Evolutionary conservation across 352 stramenopile species (phyloP).

Genomic region (Thalassiosira sp.): DNA sequence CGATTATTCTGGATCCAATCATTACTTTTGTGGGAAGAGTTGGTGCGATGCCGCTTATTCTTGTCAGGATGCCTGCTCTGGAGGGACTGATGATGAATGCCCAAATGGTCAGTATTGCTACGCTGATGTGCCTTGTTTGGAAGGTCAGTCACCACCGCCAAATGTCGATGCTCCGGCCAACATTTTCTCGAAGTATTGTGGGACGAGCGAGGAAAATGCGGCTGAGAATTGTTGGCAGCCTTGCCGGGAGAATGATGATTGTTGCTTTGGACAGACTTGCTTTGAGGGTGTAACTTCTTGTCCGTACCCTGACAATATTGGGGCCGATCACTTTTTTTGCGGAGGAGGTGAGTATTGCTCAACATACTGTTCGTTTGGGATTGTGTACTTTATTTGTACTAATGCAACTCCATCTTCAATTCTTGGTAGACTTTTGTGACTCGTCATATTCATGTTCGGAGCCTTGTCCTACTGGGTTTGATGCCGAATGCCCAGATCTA

Average conservation of each 20-base stretch:
- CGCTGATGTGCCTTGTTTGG: conserved; percentile 33
- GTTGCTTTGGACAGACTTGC: conserved; percentile 30
- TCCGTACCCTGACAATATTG: conserved; percentile 12
- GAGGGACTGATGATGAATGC: conserved; percentile 32
- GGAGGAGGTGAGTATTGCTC: conserved; percentile 21
- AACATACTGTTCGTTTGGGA: neutral
- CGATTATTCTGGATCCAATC: conserved; percentile 35
- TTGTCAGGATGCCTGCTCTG: conserved; percentile 23
- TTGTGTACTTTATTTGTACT: neutral
- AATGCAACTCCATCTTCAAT: too few species aligned
- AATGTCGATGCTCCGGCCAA: conserved; percentile 5
- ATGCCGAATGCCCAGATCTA: conserved; percentile 29
- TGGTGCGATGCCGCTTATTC: conserved; percentile 47
- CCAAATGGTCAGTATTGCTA: conserved; percentile 31
- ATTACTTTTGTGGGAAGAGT: conserved; percentile 36
- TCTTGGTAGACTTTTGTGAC: conserved; percentile 37
- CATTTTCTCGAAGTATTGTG: conserved; percentile 39
- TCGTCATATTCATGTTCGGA: conserved; percentile 27
- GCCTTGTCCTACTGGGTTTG: conserved; percentile 30
- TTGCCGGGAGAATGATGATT: conserved; percentile 36
- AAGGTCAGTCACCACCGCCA: neutral
- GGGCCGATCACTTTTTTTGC: conserved; percentile 46
- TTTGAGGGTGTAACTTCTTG: conserved; percentile 17
- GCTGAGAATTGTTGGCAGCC: conserved; percentile 37
- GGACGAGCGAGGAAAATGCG: conserved; percentile 20